A percentile compares a stretch with the other conserved stretches of the same genome.
Evolutionary conservation across 2,329 filamentous ascomycete genomes (phyloP).

Genomic region (Colletotrichum filicis): DNA sequence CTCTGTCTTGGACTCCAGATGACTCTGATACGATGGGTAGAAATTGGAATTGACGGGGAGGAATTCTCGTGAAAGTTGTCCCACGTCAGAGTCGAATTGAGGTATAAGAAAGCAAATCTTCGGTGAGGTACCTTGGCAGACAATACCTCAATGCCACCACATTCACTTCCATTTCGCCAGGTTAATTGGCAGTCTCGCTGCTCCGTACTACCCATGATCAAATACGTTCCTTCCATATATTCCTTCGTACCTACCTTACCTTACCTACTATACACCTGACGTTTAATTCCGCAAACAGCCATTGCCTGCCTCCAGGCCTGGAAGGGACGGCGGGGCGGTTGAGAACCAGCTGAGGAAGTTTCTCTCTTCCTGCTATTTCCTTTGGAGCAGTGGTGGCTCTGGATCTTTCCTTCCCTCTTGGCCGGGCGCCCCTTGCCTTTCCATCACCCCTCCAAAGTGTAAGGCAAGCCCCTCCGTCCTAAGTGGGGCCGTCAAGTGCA

Average conservation of each 20-base stretch:
- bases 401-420: neutral
- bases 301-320: neutral
- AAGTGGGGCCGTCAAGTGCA: constrained; percentile 41
- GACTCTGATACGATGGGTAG: neutral
- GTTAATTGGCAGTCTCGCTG: neutral
- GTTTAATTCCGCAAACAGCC: neutral
- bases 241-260: neutral
- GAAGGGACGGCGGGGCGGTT: neutral
- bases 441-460: neutral
- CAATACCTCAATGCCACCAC: neutral
- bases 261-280: neutral
- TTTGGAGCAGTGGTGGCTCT: neutral
- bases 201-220: neutral
- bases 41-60: neutral
- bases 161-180: neutral
- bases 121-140: neutral
- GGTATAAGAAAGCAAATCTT: too few species aligned
- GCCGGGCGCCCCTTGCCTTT: constrained; percentile 11
- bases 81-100: neutral
- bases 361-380: neutral
- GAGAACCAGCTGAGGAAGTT: neutral
- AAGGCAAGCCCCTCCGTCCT: neutral
- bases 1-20: too few species aligned
- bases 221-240: neutral
- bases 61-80: neutral